phyloP scores from a whole-genome alignment of 176 grass and related monocot species.

The Bolboschoenus planiculmis region DNA sequence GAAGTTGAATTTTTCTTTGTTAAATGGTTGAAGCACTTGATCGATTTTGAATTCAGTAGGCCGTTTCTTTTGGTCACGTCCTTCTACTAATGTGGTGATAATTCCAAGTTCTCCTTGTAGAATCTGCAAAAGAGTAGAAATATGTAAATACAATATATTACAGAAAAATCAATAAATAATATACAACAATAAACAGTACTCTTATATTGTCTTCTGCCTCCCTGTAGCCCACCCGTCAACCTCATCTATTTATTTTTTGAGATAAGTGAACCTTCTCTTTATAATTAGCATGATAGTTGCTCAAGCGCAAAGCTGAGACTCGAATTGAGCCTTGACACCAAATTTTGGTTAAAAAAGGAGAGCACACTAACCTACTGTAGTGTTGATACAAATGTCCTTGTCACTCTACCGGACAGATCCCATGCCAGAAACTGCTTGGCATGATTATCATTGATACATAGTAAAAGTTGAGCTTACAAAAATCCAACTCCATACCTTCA shows the following conservation, averaged over 20 bases:
- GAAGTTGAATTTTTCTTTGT: slow-evolving; percentile 81
- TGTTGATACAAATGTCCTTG: not conserved
- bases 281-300: not conserved
- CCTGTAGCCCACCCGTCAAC: not conserved
- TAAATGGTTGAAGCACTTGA: slow-evolving; percentile 77
- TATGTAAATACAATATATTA: not conserved
- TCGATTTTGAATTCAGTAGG: slow-evolving; percentile 79
- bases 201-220: not conserved
- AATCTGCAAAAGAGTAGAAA: slow-evolving; percentile 28
- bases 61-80: slow-evolving; percentile 77
- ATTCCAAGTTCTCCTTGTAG: slow-evolving; percentile 58
- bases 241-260: too few relatives aligned
- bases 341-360: not conserved
- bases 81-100: slow-evolving; percentile 60
- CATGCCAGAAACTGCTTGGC: not conserved
- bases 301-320: not conserved
- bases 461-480: not conserved
- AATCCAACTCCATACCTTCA: slow-evolving; percentile 41
- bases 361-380: not conserved
- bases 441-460: not conserved
- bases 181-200: not conserved
- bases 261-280: too few relatives aligned
- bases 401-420: not conserved
- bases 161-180: not conserved
- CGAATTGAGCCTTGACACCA: not conserved